Evolutionary conservation across 2,329 filamentous ascomycete species (phyloP).

Genomic region (Hortaea sp.): DNA sequence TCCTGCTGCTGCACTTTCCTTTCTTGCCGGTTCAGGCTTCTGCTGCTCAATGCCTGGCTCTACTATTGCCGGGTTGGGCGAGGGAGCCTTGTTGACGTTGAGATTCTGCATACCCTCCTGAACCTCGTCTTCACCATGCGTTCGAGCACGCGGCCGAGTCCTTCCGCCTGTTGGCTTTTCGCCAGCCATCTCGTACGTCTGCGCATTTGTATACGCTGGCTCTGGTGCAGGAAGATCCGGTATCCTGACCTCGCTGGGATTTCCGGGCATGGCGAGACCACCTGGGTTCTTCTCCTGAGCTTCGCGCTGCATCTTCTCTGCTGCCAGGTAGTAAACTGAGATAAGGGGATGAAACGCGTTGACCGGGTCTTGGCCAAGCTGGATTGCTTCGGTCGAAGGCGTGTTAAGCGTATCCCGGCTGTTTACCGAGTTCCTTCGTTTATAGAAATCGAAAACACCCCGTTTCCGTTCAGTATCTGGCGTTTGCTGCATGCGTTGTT

Average conservation of each 20-base stretch:
- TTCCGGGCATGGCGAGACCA: conserved; percentile 46
- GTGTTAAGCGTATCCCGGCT: conserved; percentile 79
- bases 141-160: conserved; percentile 74
- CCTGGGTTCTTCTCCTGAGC: conserved; percentile 49
- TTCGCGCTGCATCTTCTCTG: conserved; percentile 84
- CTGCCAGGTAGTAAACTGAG: conserved; percentile 93
- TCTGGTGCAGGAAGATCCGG: conserved; percentile 69
- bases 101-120: conserved; percentile 61
- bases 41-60: conserved; percentile 26
- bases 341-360: conserved; percentile 89
- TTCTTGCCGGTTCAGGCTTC: conserved; percentile 51
- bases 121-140: conserved; percentile 88
- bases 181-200: conserved; percentile 77
- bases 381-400: conserved; percentile 76
- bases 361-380: conserved; percentile 72
- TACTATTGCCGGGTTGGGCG: conserved; percentile 33
- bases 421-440: conserved; percentile 76
- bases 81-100: conserved; percentile 48
- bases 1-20: conserved; percentile 78
- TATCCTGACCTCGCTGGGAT: conserved; percentile 50
- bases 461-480: conserved; percentile 72
- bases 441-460: conserved; percentile 95
- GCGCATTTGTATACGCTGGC: conserved; percentile 78
- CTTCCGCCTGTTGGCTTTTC: conserved; percentile 78
- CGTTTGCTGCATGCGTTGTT: conserved; percentile 52